These are phyloP conservation scores for Termitomyces sp. DNA, from an alignment of 768 basidiomycete species.

Conservation along the genomic window DNA sequence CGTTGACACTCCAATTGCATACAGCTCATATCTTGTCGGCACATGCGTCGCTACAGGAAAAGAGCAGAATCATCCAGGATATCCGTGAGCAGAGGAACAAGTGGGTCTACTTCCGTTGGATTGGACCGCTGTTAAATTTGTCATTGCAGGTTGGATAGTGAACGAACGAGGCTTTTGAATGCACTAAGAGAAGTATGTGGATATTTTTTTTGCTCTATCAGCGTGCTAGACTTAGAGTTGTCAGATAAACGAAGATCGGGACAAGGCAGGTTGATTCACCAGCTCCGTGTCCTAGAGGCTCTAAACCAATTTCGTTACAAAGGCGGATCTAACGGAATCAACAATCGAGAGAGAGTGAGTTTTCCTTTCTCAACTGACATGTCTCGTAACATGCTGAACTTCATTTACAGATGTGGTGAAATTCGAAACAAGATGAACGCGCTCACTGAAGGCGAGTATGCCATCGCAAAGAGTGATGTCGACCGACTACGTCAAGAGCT, in stretches of 20 bases:
- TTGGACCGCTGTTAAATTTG: not conserved
- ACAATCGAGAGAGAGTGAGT: constrained; percentile 66
- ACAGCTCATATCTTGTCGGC: constrained; percentile 85
- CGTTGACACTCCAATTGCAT: constrained; percentile 76
- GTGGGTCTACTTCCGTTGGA: constrained; percentile 31
- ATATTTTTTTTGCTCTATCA: not conserved
- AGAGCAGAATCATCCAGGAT: constrained; percentile 74
- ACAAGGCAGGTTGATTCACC: constrained; percentile 40
- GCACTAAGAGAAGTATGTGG: constrained; percentile 59
- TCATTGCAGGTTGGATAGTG: constrained; percentile 62
- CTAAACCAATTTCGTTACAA: constrained; percentile 13
- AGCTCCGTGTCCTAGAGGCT: not conserved
- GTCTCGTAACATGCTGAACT: not conserved
- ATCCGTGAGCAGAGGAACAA: constrained; percentile 81
- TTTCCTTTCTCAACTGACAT: not conserved
- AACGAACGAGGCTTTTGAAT: constrained; percentile 61
- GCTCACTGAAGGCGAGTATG: constrained; percentile 74
- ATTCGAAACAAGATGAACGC: constrained; percentile 59
- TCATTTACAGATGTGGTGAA: constrained; percentile 48
- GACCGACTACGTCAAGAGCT: constrained; percentile 71
- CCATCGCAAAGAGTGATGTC: constrained; percentile 68
- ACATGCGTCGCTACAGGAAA: constrained; percentile 73
- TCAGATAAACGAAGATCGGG: constrained; percentile 77
- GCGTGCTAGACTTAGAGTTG: not conserved
- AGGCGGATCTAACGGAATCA: constrained; percentile 66